A percentile compares a stretch with the other conserved stretches of the same genome.
Evolutionary conservation across 2,329 filamentous ascomycete genomes (phyloP).

Genomic region (Dendrostoma leiphaemia): DNA sequence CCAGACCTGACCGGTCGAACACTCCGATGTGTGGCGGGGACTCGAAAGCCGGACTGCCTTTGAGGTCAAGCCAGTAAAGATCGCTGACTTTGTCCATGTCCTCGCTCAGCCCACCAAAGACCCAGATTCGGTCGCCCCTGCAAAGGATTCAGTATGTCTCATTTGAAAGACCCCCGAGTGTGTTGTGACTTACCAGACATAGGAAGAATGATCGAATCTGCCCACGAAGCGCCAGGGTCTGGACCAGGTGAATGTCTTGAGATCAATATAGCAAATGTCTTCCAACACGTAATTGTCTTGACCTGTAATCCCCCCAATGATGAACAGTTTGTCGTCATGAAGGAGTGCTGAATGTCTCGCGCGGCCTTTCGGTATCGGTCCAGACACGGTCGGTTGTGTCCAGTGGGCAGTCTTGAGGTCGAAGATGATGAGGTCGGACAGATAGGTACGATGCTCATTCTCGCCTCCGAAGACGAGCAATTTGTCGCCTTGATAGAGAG

Average conservation of each 20-base stretch:
- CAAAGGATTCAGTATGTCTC: conserved; percentile 18
- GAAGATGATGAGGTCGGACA: conserved; percentile 94
- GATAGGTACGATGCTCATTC: conserved; percentile 93
- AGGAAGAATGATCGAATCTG: conserved; percentile 91
- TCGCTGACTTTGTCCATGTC: conserved; percentile 98
- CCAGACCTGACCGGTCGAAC: conserved; percentile 44
- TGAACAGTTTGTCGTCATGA: conserved; percentile 94
- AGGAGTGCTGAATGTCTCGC: conserved; percentile 92
- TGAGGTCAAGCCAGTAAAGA: conserved; percentile 95
- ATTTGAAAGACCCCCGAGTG: neutral
- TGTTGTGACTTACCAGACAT: conserved; percentile 69
- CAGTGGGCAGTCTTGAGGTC: conserved; percentile 92
- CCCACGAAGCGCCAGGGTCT: conserved; percentile 93
- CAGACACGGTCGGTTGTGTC: conserved; percentile 86
- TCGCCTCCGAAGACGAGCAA: conserved; percentile 97
- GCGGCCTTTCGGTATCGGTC: conserved; percentile 82
- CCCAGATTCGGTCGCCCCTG: conserved; percentile 82
- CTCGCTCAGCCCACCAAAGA: conserved; percentile 90
- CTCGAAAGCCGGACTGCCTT: conserved; percentile 83
- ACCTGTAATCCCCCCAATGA: conserved; percentile 92
- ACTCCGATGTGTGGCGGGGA: conserved; percentile 58
- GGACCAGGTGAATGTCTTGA: conserved; percentile 98
- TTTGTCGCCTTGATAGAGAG: conserved; percentile 89
- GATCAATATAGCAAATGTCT: conserved; percentile 92
- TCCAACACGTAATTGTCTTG: conserved; percentile 90